A percentile compares a stretch with the other conserved stretches of the same genome.
phyloP scores from a whole-genome alignment of 2,329 filamentous ascomycete species.

The Pezicula carpinea region DNA sequence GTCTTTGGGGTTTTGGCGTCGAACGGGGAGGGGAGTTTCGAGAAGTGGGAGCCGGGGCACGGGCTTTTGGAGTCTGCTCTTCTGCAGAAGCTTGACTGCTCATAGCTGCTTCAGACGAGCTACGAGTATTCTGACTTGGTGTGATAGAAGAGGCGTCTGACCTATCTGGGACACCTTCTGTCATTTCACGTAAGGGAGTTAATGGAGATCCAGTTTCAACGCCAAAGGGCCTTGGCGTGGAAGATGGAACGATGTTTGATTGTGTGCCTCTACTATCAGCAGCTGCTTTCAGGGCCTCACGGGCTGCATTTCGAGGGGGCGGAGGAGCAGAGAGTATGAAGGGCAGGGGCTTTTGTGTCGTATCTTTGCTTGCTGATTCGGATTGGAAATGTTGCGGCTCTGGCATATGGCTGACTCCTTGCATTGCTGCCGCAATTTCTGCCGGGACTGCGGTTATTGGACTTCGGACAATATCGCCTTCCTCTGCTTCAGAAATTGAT shows the following conservation, averaged over 20 bases:
- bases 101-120: conserved; percentile 9
- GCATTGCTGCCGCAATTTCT: conserved; percentile 21
- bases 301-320: conserved; percentile 13
- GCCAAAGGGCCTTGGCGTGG: conserved; percentile 5
- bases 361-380: not conserved
- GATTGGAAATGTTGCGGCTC: conserved; percentile 5
- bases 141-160: conserved; percentile 24
- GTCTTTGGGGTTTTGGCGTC: conserved; percentile 10
- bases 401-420: conserved; percentile 18
- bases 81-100: conserved; percentile 10
- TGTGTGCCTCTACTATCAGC: conserved; percentile 1
- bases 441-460: conserved; percentile 17
- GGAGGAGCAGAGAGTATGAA: conserved; percentile 24
- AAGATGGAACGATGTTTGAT: conserved; percentile 1
- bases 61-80: too few species aligned
- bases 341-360: conserved; percentile 3
- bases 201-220: conserved; percentile 21
- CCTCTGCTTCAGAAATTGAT: conserved; percentile 27
- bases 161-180: conserved; percentile 25
- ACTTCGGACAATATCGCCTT: conserved; percentile 13
- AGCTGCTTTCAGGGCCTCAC: not conserved
- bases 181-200: conserved; percentile 29
- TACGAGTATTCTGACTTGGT: conserved; percentile 15
- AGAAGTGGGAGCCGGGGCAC: conserved; percentile 3
- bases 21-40: conserved; percentile 9